Evolutionary conservation across 225 moss, liverwort and hornwort species (phyloP).

Genomic region (Polytrichum formosum): DNA sequence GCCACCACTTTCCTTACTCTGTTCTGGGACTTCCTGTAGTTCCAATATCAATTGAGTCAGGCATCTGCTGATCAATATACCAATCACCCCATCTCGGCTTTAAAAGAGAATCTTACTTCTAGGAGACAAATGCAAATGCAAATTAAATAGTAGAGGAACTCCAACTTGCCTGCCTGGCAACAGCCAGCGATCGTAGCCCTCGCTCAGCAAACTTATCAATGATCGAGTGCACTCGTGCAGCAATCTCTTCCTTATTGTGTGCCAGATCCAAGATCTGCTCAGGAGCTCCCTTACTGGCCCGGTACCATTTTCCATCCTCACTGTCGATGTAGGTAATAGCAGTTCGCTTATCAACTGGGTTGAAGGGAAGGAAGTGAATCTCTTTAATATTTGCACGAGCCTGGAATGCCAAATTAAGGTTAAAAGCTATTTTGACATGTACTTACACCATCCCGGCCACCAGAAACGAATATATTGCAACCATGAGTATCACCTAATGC

Average conservation of each 20-base stretch:
- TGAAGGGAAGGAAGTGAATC: constrained; percentile 58
- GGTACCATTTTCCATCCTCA: constrained; percentile 57
- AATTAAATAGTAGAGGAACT: not conserved
- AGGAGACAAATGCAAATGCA: too few relatives aligned
- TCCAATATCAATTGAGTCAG: not conserved
- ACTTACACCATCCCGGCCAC: too few relatives aligned
- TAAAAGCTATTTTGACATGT: too few relatives aligned
- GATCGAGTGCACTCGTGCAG: constrained; percentile 46
- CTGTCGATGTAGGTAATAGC: constrained; percentile 62
- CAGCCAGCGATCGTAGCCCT: constrained; percentile 65
- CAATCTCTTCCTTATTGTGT: constrained; percentile 43
- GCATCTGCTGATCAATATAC: too few relatives aligned
- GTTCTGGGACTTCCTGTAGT: constrained; percentile 59
- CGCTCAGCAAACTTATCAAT: constrained; percentile 72
- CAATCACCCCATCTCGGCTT: too few relatives aligned
- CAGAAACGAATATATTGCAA: too few relatives aligned
- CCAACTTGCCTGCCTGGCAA: constrained; percentile 51
- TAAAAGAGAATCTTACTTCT: too few relatives aligned
- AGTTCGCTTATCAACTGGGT: constrained; percentile 74
- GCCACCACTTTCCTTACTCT: constrained; percentile 49
- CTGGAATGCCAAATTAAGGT: constrained; percentile 14
- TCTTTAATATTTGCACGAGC: constrained; percentile 62
- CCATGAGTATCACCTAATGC: too few relatives aligned
- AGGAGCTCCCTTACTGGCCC: constrained; percentile 73
- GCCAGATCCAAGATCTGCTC: constrained; percentile 65